Percentiles rank a stretch among this genome's conserved stretches.
Conservation (phyloP, 495 filamentous ascomycete species). For the Filosporella fistucella region DNA sequence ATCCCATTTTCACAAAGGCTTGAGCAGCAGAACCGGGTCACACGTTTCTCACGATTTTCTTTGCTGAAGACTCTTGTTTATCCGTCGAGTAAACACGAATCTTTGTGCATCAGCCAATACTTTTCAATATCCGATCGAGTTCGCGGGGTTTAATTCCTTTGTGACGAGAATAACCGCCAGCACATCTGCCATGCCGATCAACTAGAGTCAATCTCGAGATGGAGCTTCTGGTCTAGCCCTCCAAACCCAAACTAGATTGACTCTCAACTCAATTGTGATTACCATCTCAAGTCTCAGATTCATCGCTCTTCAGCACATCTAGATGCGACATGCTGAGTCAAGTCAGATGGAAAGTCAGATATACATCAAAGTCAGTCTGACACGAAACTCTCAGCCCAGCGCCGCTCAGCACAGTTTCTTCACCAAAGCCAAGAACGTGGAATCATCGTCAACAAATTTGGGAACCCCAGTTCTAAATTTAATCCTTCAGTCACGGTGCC, state of each 20-base stretch:
- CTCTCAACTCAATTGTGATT: too few species aligned
- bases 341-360: neutral
- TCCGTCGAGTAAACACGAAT: slow-evolving; percentile 1
- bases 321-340: neutral
- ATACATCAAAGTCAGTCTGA: too few species aligned
- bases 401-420: neutral
- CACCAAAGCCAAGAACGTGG: too few species aligned
- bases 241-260: too few species aligned
- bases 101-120: slow-evolving; percentile 4
- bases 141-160: slow-evolving; percentile 6
- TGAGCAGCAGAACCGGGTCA: neutral
- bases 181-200: neutral
- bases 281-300: too few species aligned
- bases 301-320: too few species aligned
- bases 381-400: neutral
- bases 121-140: neutral
- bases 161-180: slow-evolving; percentile 7
- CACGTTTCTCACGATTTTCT: neutral
- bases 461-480: slow-evolving; percentile 6
- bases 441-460: neutral
- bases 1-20: too few species aligned
- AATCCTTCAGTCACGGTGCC: neutral
- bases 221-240: too few species aligned
- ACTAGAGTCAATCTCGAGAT: too few species aligned
- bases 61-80: neutral